Conservation (phyloP, 192 early-diverging fungal genomes). For the Coemansia sp. region DNA sequence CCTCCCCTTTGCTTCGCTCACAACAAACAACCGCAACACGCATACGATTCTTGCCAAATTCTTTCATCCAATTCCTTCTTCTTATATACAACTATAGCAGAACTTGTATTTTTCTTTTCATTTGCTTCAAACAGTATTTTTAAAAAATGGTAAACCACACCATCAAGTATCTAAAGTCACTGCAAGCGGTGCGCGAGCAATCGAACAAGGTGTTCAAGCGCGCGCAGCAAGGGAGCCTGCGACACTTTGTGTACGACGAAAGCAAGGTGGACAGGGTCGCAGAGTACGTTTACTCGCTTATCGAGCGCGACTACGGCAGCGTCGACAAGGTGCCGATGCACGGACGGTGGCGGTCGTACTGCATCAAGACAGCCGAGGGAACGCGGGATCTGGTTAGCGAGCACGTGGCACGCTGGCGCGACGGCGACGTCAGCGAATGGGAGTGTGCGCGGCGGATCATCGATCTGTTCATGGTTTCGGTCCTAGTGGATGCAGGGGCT, state of each 20-base stretch:
- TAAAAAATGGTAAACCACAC: constrained; percentile 17
- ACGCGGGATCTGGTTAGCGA: constrained; percentile 56
- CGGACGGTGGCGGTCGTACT: constrained; percentile 85
- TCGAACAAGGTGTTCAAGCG: constrained; percentile 64
- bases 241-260: constrained; percentile 75
- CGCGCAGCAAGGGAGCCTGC: constrained; percentile 57
- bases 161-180: constrained; percentile 63
- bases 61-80: no score
- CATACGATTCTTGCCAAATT: no score
- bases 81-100: no score
- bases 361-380: constrained; percentile 14
- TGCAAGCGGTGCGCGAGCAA: constrained; percentile 76
- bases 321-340: constrained; percentile 79
- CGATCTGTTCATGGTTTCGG: constrained; percentile 87
- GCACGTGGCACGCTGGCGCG: constrained; percentile 34
- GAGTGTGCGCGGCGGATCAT: constrained; percentile 71
- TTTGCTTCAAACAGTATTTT: not conserved
- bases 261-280: constrained; percentile 67
- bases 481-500: constrained; percentile 92
- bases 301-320: constrained; percentile 70
- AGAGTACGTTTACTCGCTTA: constrained; percentile 66
- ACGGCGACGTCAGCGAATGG: constrained; percentile 22
- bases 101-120: no score
- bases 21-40: no score
- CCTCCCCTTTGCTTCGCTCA: no score